These are phyloP conservation scores for Backusella psychrophila DNA, from an alignment of 192 early-diverging fungal species.

Conservation along the genomic window DNA sequence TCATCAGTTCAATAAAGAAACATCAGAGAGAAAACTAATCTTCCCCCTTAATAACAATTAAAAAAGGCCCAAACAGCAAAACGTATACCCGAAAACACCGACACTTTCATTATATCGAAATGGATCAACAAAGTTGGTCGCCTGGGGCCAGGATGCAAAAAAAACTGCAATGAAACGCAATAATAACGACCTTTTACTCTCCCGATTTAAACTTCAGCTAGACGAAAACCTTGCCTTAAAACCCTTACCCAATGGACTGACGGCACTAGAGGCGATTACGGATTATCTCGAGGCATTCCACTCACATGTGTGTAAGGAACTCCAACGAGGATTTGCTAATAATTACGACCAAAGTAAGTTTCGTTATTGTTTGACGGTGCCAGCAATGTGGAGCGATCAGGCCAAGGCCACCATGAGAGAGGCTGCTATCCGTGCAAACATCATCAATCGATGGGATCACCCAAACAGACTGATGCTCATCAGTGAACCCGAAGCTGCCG, in stretches of 20 bases:
- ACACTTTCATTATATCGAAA: slow-evolving; percentile 40
- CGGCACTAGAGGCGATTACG: slow-evolving; percentile 44
- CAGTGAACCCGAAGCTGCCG: slow-evolving; percentile 43
- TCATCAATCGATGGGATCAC: slow-evolving; percentile 42
- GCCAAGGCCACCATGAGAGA: slow-evolving; percentile 50
- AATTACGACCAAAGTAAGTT: slow-evolving; percentile 43
- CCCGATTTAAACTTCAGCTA: slow-evolving; percentile 49
- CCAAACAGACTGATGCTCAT: slow-evolving; percentile 43
- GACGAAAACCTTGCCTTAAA: slow-evolving; percentile 43
- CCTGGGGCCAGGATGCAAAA: slow-evolving; percentile 46
- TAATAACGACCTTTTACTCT: slow-evolving; percentile 37
- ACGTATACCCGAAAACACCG: slow-evolving; percentile 32
- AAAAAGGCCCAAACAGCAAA: slow-evolving; percentile 10
- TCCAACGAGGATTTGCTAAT: slow-evolving; percentile 43
- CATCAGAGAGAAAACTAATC: neutral
- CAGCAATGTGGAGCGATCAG: slow-evolving; percentile 50
- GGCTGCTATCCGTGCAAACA: slow-evolving; percentile 43
- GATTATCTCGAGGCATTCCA: slow-evolving; percentile 52
- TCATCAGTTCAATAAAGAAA: too few species aligned
- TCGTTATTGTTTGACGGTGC: slow-evolving; percentile 47
- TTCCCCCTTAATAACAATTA: neutral
- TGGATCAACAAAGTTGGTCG: slow-evolving; percentile 36
- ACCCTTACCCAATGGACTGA: slow-evolving; percentile 44
- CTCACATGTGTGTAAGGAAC: slow-evolving; percentile 30
- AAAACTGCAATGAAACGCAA: slow-evolving; percentile 38